Percentiles rank a stretch among this genome's conserved stretches.
phyloP scores from a whole-genome alignment of 1,284 basidiomycete species.

The Irpex sp. region DNA sequence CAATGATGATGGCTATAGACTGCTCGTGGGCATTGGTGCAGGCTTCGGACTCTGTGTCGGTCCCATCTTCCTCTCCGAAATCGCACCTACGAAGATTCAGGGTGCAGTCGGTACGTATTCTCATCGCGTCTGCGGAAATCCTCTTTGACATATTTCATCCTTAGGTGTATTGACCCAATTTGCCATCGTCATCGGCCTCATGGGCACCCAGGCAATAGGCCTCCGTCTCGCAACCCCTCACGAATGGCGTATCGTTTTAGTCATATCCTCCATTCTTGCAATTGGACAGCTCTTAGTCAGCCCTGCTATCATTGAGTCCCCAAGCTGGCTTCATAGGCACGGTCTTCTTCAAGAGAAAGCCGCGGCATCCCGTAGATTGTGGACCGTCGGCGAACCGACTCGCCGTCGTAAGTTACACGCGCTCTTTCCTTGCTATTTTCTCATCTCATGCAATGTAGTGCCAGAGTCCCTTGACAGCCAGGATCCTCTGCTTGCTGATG shows the following conservation, averaged over 20 bases:
- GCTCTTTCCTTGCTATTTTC: neutral
- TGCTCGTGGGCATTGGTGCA: constrained; percentile 76
- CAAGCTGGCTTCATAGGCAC: constrained; percentile 55
- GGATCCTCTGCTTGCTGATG: constrained; percentile 42
- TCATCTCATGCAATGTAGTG: constrained; percentile 6
- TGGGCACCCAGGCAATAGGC: constrained; percentile 71
- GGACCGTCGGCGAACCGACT: constrained; percentile 31
- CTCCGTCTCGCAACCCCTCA: constrained; percentile 59
- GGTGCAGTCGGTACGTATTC: constrained; percentile 61
- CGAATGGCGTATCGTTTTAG: constrained; percentile 73
- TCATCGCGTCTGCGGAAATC: too few species aligned
- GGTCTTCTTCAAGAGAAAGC: constrained; percentile 50
- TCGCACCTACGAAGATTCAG: constrained; percentile 70
- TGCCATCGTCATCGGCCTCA: constrained; percentile 81
- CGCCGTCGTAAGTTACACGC: neutral
- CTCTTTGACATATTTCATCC: too few species aligned
- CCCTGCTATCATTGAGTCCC: constrained; percentile 59
- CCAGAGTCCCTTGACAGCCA: constrained; percentile 25
- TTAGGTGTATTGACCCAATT: constrained; percentile 86
- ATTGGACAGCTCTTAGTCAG: constrained; percentile 56
- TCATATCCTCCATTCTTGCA: constrained; percentile 61
- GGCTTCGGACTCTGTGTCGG: constrained; percentile 86
- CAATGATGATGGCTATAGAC: constrained; percentile 35
- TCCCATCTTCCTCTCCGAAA: constrained; percentile 82
- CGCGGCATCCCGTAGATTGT: constrained; percentile 44